phyloP scores from a whole-genome alignment of 148 eudicot genomes.

The Fagopyrum tataricum region DNA sequence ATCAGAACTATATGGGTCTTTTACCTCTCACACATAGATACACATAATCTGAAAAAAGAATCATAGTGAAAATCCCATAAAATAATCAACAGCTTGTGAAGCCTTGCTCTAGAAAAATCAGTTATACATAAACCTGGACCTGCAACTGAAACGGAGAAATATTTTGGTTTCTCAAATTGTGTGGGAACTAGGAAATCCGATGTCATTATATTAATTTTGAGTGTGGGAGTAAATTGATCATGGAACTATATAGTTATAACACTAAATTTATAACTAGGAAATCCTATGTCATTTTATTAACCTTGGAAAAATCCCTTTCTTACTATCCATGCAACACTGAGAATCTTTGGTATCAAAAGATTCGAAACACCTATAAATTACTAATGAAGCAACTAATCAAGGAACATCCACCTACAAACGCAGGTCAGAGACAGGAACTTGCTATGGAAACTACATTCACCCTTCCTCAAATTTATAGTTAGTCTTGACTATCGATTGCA shows the following conservation, averaged over 20 bases:
- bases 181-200: not conserved
- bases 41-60: not conserved
- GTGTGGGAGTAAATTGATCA: not conserved
- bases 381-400: not conserved
- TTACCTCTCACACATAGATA: not conserved
- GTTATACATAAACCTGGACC: not conserved
- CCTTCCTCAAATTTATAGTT: slow-evolving; percentile 1
- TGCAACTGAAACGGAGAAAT: not conserved
- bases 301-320: not conserved
- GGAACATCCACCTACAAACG: not conserved
- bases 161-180: not conserved
- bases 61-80: not conserved
- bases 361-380: not conserved
- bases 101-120: not conserved
- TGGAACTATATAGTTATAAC: not conserved
- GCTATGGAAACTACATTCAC: slow-evolving; percentile 2
- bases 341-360: not conserved
- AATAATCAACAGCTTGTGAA: not conserved
- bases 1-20: not conserved
- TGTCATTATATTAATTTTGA: not conserved
- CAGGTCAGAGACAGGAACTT: not conserved
- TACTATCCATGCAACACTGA: not conserved
- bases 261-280: too few relatives aligned
- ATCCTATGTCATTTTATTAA: not conserved
- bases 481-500: not conserved